A percentile compares a stretch with the other conserved stretches of the same genome.
These are phyloP conservation scores for Saccharomycopsis fermentans DNA, from an alignment of 805 yeast genomes.

Conservation along the genomic window DNA sequence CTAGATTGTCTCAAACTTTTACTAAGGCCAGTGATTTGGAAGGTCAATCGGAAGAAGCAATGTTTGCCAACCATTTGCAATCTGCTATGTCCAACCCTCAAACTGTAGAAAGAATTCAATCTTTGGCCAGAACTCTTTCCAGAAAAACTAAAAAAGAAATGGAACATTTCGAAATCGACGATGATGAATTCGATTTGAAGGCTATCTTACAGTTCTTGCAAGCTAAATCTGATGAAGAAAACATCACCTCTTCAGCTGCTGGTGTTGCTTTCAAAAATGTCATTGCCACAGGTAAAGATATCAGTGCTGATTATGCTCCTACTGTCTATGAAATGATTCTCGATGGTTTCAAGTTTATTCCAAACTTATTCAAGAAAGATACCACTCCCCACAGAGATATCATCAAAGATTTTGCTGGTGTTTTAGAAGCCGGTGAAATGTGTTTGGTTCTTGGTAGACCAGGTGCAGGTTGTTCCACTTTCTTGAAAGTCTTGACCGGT, in stretches of 20 bases:
- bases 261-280: constrained; percentile 40
- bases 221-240: constrained; percentile 32
- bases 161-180: constrained; percentile 35
- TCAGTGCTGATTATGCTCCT: constrained; percentile 42
- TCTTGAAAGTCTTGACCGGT: constrained; percentile 36
- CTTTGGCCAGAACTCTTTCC: constrained; percentile 41
- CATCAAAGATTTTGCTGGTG: constrained; percentile 33
- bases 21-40: constrained; percentile 8
- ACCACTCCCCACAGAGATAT: constrained; percentile 21
- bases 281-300: constrained; percentile 38
- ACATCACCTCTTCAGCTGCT: constrained; percentile 37
- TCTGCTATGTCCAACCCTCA: constrained; percentile 24
- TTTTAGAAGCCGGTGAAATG: constrained; percentile 41
- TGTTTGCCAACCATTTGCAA: constrained; percentile 17
- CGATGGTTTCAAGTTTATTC: constrained; percentile 28
- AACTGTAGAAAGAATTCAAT: constrained; percentile 32
- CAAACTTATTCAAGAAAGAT: constrained; percentile 29
- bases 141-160: constrained; percentile 38
- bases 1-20: constrained; percentile 6
- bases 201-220: constrained; percentile 32
- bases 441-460: constrained; percentile 45
- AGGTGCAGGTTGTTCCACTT: constrained; percentile 54
- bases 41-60: constrained; percentile 13
- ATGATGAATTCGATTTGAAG: constrained; percentile 37
- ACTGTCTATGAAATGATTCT: constrained; percentile 36